These are phyloP conservation scores for Rutidosis leptorrhynchoides DNA, from an alignment of 129 eudicot species.

Conservation along the genomic window DNA sequence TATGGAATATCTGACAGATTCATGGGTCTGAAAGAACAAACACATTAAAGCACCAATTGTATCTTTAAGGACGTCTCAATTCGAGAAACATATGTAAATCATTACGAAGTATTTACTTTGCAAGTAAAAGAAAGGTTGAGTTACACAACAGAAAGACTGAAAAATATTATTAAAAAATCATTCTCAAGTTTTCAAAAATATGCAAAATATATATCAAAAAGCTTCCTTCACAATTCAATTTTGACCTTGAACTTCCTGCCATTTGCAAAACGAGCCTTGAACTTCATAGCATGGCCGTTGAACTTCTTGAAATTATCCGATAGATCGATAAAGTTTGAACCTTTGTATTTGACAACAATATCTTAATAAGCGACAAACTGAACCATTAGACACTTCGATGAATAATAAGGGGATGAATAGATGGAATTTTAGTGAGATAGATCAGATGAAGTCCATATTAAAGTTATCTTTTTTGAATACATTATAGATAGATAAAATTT, in stretches of 20 bases:
- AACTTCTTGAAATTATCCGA: neutral
- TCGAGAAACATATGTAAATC: neutral
- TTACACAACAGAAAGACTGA: conserved; percentile 1
- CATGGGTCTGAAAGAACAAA: conserved; percentile 5
- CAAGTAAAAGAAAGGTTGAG: neutral
- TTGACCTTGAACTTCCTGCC: neutral
- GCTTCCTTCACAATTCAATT: neutral
- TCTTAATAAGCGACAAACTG: neutral
- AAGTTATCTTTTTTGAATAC: neutral
- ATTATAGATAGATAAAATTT: too few species aligned
- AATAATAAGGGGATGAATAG: conserved; percentile 3
- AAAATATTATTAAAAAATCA: neutral
- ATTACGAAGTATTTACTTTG: too few species aligned
- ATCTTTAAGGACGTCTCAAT: neutral
- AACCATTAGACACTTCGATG: neutral
- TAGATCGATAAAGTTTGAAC: neutral
- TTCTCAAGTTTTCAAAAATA: neutral
- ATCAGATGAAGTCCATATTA: conserved; percentile 2
- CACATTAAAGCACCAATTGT: neutral
- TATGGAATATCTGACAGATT: neutral
- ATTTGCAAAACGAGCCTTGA: neutral
- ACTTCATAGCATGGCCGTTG: neutral
- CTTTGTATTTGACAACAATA: neutral
- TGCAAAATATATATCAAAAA: neutral
- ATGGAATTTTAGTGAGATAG: neutral